Conservation (phyloP, 164 flowering plant genomes). For the Liquidambar formosana region DNA sequence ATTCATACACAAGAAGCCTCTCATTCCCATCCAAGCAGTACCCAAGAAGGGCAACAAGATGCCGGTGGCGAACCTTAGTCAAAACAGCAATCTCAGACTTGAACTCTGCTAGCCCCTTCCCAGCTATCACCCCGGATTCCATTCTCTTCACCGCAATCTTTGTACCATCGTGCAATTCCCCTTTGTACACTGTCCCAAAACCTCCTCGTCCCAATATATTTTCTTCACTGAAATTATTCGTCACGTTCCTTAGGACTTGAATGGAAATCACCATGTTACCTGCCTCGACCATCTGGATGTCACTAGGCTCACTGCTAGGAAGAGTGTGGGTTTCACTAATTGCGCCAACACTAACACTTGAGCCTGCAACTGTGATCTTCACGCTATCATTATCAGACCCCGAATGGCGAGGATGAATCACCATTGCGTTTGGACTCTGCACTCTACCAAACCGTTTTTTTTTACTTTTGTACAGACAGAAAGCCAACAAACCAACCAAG, state of each 20-base stretch:
- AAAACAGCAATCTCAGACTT: constrained; percentile 79
- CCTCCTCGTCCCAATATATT: constrained; percentile 74
- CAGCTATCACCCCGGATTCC: constrained; percentile 60
- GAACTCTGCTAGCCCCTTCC: constrained; percentile 66
- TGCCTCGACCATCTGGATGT: constrained; percentile 70
- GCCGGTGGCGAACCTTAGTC: constrained; percentile 75
- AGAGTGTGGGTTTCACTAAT: constrained; percentile 43
- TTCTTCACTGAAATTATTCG: constrained; percentile 59
- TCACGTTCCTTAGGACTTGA: constrained; percentile 67
- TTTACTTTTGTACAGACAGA: constrained; percentile 47
- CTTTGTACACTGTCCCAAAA: constrained; percentile 75
- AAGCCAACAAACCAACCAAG: constrained; percentile 37
- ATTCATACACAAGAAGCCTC: constrained; percentile 75
- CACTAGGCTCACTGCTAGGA: constrained; percentile 41
- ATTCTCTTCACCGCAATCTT: constrained; percentile 81
- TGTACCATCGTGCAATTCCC: constrained; percentile 78
- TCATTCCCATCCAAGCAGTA: constrained; percentile 79
- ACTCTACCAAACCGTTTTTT: constrained; percentile 51
- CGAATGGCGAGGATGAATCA: constrained; percentile 68
- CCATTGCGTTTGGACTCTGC: constrained; percentile 67
- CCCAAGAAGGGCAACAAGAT: constrained; percentile 77
- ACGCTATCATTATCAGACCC: constrained; percentile 69
- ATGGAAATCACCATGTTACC: constrained; percentile 80
- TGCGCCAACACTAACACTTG: constrained; percentile 59
- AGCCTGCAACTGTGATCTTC: constrained; percentile 74